Evolutionary conservation across 345 rosid species (phyloP), one percentile per base, ranked within the genome.

Genomic region (Tarenaya hassleriana): DNA sequence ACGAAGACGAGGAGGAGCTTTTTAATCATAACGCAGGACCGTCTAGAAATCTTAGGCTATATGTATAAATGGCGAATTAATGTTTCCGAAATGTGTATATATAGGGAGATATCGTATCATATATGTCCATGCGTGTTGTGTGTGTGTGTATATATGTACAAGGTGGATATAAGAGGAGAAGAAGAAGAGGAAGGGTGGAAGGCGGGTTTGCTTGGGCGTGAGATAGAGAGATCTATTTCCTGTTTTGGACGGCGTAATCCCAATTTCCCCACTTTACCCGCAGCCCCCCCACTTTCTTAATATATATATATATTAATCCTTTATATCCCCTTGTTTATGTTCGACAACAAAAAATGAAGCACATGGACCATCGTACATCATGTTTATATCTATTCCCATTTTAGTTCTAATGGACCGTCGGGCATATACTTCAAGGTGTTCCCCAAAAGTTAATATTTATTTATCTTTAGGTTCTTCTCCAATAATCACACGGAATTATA

Each of bases 211-310:
- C 82, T 78, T 85, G 91, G 92, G 97, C 97, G 95, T 88, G 97
- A 92, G 84, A 76, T 75, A n/a, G n/a, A 63, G 51, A 44, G 57
- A 74, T 67, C 71, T 83, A 76, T 50, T 50, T 46, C 24, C 58
- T 71, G 77, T 76, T 70, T 89, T 89, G 97, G 97, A 76, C 97
- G 97, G 95, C 88, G 83, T 78, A 72, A 61, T 65, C 56, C 55
- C 24, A 59, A 7, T 64, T 62, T 47, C 45, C 49, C 47, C 73
- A 60, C 65, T 66, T 66, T 52, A 59, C 65, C 65, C 50, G 55
- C 45, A 45, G 54, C 41, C 47, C 56, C 71, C 45, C 34, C 57
- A 35, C 65, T 43, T 10, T n/a, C 31, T 41, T 16, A 19, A 41
- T 47, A 13, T 48, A 54, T 45, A 47, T 63, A 17, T 58, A 34